Base-by-base conservation (phyloP, 2,329 filamentous ascomycete species). In the Alternaria panax region DNA sequence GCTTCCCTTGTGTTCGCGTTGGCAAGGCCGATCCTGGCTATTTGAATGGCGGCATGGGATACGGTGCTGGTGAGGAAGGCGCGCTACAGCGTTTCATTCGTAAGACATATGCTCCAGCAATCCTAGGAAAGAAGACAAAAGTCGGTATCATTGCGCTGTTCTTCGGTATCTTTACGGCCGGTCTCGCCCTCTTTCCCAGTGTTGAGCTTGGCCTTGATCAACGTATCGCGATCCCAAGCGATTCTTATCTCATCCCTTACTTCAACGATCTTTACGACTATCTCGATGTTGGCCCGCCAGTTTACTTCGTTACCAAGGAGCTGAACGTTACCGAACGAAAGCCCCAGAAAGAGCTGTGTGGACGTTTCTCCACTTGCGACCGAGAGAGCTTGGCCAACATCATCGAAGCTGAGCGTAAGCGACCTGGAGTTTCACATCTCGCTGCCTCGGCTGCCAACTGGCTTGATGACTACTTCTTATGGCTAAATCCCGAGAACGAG, bases 241-340 rank as follows among this genome's bases (percentile, higher is more conserved):
- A 92, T 71, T 98, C 94, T 1, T 99, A 99, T 75, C 83, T 99
- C 51, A 97, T 99, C 63, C 88, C 91, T 9, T 99, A 97, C 78
- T 99, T 99, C 80, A 93, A 98, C 72, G 95, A 99, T 75, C 83
- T 99, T 28, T 96, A 97, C 76, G 88, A 88, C 60, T 99, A 99
- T 75, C 90, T 98, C 69, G 91, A 93, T 61, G 89, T 89, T 16
- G 96, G 95, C 0, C 94, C 95, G 48, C 95, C 95, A 0, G 93
- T 99, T 7, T 99, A 98, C 78, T 99, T 99, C 76, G 92, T 99
- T 45, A 92, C 93, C 3, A 88, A 89, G 20, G 86, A 90, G 48
- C 83, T 95, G 43, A 95, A 98, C 69, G 85, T 89, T 16, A 96
- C 94, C 0, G 80, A 91, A 61, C 86, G 92, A 30, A 73, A 81